Evolutionary conservation across 169 alveolate genomes (phyloP), one percentile per base, ranked within the genome.

Genomic region (Plasmodium ovale): DNA sequence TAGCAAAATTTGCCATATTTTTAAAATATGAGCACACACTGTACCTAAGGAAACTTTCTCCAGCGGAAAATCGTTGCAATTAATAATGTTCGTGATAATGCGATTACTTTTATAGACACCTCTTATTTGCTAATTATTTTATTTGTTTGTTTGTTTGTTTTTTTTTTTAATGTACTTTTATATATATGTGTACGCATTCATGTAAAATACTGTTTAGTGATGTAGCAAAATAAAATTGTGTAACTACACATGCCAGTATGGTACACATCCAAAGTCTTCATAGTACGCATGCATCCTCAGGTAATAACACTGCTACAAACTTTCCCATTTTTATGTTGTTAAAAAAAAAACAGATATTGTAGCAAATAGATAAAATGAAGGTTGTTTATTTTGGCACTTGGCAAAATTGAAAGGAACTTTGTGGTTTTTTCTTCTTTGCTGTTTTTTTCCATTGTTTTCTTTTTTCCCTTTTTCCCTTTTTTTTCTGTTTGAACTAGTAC

Each of bases 221-320:
- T 37, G 5, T 42, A 60, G 58, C 2, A 16, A 60, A 39, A 74
- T 53, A 60, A 9, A 60, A n/a, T 62, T 62, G 88, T 77, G 88
- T 77, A 77, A 53, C 44, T 77, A 77, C 88, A 77, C 88, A 53
- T 53, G 31, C 25, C 2, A 33, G 29, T 9, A 47, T 47, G 87
- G 42, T 21, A 42, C 16, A 35, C 49, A 47, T 35, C 19, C 65
- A 47, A 29, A 47, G 25, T n/a, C 47, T 14, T 19, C 2, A 54
- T 14, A 27, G 44, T 31, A 31, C 14, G 16, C 23, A 21, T 42
- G 33, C 12, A 69, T 54, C 16, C 60, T 16, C 27, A 19, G 12
- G 33, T 69, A 54, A 37, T 16, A 69, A 42, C 23, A 53, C 0
- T 16, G 23, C 31, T 65, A 35, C 60, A 19, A 44, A 47, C 31